A percentile compares a stretch with the other conserved stretches of the same genome.
These are phyloP conservation scores for Helicocarpus griseus DNA, from an alignment of 2,329 filamentous ascomycete species.

Conservation along the genomic window DNA sequence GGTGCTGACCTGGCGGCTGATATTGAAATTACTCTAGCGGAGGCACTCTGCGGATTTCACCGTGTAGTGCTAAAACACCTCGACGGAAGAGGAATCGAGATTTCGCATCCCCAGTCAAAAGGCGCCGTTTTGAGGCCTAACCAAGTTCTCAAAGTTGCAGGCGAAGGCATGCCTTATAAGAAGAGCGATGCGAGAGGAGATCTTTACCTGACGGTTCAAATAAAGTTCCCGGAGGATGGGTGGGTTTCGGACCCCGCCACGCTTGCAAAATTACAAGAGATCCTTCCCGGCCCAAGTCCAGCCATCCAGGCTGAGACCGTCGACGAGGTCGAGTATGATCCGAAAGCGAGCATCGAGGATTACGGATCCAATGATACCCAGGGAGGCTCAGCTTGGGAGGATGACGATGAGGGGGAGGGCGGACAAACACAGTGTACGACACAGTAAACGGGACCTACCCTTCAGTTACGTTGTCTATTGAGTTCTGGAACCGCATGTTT, in stretches of 20 bases:
- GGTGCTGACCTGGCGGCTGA: conserved; percentile 77
- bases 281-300: conserved; percentile 57
- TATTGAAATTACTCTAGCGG: conserved; percentile 68
- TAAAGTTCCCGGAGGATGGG: conserved; percentile 79
- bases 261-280: conserved; percentile 60
- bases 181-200: conserved; percentile 75
- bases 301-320: conserved; percentile 62
- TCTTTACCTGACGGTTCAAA: conserved; percentile 73
- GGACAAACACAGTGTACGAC: conserved; percentile 37
- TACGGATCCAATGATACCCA: conserved; percentile 37
- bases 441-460: conserved; percentile 27
- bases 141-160: conserved; percentile 73
- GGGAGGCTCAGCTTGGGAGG: conserved; percentile 38
- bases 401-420: conserved; percentile 36
- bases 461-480: background rate
- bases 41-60: conserved; percentile 81
- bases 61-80: conserved; percentile 85
- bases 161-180: conserved; percentile 94
- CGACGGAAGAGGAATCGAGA: conserved; percentile 79
- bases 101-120: conserved; percentile 63
- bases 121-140: conserved; percentile 75
- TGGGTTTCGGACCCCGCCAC: conserved; percentile 68
- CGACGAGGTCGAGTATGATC: conserved; percentile 81
- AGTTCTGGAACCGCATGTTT: background rate
- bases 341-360: conserved; percentile 73